These are phyloP conservation scores for Cystobasidium pallidum DNA, from an alignment of 1,284 basidiomycete genomes.

Conservation along the genomic window DNA sequence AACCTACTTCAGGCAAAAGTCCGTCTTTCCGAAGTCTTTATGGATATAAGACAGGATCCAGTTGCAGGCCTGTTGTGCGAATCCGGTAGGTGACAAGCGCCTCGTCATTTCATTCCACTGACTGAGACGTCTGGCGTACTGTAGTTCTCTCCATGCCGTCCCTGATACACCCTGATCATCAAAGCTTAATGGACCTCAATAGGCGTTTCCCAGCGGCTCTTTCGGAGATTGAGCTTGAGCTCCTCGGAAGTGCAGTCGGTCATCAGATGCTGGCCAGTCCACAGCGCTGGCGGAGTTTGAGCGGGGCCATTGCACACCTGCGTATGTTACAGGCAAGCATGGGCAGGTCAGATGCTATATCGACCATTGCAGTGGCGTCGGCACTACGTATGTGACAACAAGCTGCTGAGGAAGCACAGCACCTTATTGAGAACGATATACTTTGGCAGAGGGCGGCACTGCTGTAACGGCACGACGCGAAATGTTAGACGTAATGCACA, in stretches of 20 bases:
- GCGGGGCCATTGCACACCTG: constrained; percentile 1
- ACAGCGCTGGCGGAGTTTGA: not conserved
- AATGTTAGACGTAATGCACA: constrained; percentile 58
- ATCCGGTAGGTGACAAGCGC: constrained; percentile 61
- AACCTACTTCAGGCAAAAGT: constrained; percentile 63
- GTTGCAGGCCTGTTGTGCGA: constrained; percentile 57
- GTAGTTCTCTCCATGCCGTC: constrained; percentile 49
- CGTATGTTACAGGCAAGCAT: constrained; percentile 23
- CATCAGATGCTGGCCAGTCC: not conserved
- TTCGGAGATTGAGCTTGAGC: constrained; percentile 4
- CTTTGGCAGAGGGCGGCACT: constrained; percentile 63
- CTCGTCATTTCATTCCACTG: constrained; percentile 63
- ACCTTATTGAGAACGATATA: not conserved
- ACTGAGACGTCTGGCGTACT: constrained; percentile 55
- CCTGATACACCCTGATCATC: not conserved
- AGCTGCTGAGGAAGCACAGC: too few relatives aligned
- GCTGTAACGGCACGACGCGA: constrained; percentile 79
- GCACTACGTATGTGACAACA: constrained; percentile 66
- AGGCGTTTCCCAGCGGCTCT: not conserved
- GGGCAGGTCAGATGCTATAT: not conserved
- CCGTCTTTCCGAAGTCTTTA: constrained; percentile 50
- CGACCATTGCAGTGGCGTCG: constrained; percentile 61
- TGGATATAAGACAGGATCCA: constrained; percentile 50
- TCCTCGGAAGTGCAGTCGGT: not conserved
- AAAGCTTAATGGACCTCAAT: not conserved